phyloP scores from a whole-genome alignment of 2,329 filamentous ascomycete species.

The Ascochyta koolunga region DNA sequence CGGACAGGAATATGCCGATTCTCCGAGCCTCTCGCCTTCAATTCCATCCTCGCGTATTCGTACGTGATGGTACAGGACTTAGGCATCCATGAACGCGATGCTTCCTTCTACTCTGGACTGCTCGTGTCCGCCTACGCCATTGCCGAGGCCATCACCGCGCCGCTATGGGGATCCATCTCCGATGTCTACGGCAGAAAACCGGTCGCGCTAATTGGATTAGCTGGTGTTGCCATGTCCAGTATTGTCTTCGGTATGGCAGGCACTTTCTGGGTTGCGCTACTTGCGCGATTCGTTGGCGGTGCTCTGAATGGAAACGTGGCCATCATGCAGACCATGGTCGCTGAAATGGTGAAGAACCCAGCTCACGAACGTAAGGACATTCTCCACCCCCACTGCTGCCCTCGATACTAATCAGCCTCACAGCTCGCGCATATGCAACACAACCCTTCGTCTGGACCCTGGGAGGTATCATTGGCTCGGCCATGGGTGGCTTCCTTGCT shows the following conservation, averaged over 20 bases:
- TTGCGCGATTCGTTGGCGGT: slow-evolving; percentile 78
- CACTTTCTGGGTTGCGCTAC: slow-evolving; percentile 82
- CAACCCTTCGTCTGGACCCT: slow-evolving; percentile 96
- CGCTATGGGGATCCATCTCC: slow-evolving; percentile 57
- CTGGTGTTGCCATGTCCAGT: slow-evolving; percentile 83
- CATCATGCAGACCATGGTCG: slow-evolving; percentile 90
- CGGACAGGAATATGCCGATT: slow-evolving; percentile 83
- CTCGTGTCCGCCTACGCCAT: slow-evolving; percentile 90
- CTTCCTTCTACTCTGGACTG: slow-evolving; percentile 83
- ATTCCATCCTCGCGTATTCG: slow-evolving; percentile 87
- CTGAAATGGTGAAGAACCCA: slow-evolving; percentile 86
- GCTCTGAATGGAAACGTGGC: slow-evolving; percentile 91
- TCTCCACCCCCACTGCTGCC: not conserved
- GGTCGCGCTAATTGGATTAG: slow-evolving; percentile 59
- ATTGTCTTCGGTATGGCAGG: slow-evolving; percentile 80
- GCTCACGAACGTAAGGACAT: slow-evolving; percentile 79
- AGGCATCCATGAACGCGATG: slow-evolving; percentile 43
- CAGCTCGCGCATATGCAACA: slow-evolving; percentile 82
- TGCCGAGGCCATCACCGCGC: slow-evolving; percentile 83
- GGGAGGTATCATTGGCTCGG: slow-evolving; percentile 83
- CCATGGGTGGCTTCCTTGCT: slow-evolving; percentile 85
- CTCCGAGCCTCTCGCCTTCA: slow-evolving; percentile 90
- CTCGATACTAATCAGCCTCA: slow-evolving; percentile 14
- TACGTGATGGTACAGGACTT: slow-evolving; percentile 49
- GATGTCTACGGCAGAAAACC: slow-evolving; percentile 50